Evolutionary conservation across 2,329 filamentous ascomycete species (phyloP).

Genomic region (Penicillium sp.): DNA sequence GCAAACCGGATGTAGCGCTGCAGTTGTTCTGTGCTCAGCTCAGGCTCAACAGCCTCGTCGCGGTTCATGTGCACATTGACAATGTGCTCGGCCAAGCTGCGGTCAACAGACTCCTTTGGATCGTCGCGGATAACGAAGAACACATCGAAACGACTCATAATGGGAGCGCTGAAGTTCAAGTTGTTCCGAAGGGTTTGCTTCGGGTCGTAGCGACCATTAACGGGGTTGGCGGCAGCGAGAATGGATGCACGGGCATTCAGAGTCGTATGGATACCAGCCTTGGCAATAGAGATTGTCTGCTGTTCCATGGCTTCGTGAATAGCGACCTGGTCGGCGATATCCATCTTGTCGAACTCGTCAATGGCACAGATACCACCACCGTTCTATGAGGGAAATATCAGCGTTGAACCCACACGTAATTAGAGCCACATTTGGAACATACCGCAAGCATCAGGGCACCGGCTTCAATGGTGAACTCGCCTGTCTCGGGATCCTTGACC

Average conservation of each 20-base stretch:
- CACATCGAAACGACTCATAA: conserved; percentile 98
- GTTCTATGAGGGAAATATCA: conserved; percentile 31
- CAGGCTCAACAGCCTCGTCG: conserved; percentile 85
- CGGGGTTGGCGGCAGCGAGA: conserved; percentile 91
- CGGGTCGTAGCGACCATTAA: conserved; percentile 90
- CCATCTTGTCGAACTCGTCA: conserved; percentile 99
- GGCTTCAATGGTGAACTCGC: conserved; percentile 97
- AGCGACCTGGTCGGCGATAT: conserved; percentile 92
- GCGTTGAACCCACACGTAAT: conserved; percentile 5
- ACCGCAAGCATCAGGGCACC: conserved; percentile 90
- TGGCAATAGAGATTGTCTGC: conserved; percentile 98
- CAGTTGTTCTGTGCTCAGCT: conserved; percentile 93
- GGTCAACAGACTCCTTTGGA: conserved; percentile 87
- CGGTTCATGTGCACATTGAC: conserved; percentile 90
- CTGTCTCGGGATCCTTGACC: conserved; percentile 96
- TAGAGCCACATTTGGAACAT: conserved; percentile 36
- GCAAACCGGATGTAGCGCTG: conserved; percentile 98
- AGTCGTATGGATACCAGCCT: conserved; percentile 96
- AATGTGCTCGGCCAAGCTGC: conserved; percentile 90
- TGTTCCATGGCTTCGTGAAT: conserved; percentile 99
- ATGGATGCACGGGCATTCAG: conserved; percentile 95
- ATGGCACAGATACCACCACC: conserved; percentile 97
- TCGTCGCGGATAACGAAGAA: conserved; percentile 98
- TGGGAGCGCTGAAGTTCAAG: conserved; percentile 97
- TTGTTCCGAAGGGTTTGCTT: conserved; percentile 91